A percentile compares a stretch with the other conserved stretches of the same genome.
Evolutionary conservation across 1,284 basidiomycete genomes (phyloP).

Genomic region (Anthracocystis walkeri): DNA sequence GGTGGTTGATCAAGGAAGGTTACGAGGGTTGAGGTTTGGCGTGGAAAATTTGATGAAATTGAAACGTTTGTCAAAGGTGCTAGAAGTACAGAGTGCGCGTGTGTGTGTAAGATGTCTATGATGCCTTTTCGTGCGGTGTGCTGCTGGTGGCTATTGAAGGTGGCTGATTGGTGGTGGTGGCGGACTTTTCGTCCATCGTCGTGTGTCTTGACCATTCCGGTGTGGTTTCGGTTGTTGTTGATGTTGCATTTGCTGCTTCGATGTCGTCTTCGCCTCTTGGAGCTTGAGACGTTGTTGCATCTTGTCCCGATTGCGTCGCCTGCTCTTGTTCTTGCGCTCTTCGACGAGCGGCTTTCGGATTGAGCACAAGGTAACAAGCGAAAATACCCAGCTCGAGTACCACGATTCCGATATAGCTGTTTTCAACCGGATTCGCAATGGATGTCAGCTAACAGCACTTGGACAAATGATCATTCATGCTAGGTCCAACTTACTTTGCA

Average conservation of each 20-base stretch:
- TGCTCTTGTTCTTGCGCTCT: conserved; percentile 4
- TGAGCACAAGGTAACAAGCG: conserved; percentile 76
- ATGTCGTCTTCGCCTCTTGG: conserved; percentile 1
- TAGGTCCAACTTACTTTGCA: conserved; percentile 54
- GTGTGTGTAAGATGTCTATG: neutral
- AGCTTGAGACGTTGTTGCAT: neutral
- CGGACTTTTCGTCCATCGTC: conserved; percentile 22
- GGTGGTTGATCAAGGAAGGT: conserved; percentile 45
- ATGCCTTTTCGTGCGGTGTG: neutral
- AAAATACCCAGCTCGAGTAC: conserved; percentile 75
- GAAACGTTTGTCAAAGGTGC: neutral
- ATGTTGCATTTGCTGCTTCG: conserved; percentile 5
- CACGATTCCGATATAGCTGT: conserved; percentile 74
- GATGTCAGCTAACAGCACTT: neutral
- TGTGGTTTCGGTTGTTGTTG: conserved; percentile 1
- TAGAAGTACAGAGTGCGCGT: conserved; percentile 17
- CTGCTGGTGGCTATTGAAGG: neutral
- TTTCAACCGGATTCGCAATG: neutral
- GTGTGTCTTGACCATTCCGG: conserved; percentile 40
- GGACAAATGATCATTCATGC: too few species aligned
- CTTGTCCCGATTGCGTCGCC: neutral
- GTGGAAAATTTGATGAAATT: neutral
- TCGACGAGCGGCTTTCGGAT: conserved; percentile 71
- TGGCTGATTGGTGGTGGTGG: neutral
- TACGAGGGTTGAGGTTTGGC: conserved; percentile 46